Evolutionary conservation across 495 filamentous ascomycete species (phyloP).

Genomic region (Bombardia bombarda): DNA sequence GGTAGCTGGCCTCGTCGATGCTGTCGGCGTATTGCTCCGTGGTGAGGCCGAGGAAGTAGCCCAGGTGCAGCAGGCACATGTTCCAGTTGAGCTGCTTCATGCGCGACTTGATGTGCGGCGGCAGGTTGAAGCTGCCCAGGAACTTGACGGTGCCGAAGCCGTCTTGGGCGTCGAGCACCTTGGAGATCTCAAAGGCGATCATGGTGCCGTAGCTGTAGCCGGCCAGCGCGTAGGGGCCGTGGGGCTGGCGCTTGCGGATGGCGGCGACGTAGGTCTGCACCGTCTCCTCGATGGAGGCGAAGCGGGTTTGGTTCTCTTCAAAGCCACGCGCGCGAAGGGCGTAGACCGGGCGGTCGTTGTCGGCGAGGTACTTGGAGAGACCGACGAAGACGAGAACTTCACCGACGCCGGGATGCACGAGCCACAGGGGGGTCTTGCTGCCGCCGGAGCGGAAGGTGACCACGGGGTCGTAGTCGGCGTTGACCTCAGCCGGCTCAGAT

Average conservation of each 20-base stretch:
- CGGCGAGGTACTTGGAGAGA: constrained; percentile 37
- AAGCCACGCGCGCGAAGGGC: constrained; percentile 49
- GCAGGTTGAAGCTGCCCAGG: constrained; percentile 33
- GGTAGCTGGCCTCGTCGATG: constrained; percentile 10
- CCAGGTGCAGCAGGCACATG: constrained; percentile 37
- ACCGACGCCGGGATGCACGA: constrained; percentile 50
- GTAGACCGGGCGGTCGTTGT: constrained; percentile 44
- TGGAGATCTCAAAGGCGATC: constrained; percentile 48
- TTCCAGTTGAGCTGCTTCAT: constrained; percentile 44
- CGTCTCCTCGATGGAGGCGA: constrained; percentile 26
- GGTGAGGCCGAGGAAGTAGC: constrained; percentile 41
- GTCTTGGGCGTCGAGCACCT: constrained; percentile 29
- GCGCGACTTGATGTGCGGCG: constrained; percentile 45
- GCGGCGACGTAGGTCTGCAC: constrained; percentile 32
- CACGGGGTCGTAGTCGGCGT: constrained; percentile 38
- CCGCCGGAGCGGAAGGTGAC: constrained; percentile 36
- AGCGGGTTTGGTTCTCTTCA: constrained; percentile 29
- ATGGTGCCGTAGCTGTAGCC: constrained; percentile 49
- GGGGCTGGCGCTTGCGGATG: constrained; percentile 39
- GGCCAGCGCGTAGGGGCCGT: constrained; percentile 48
- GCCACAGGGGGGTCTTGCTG: constrained; percentile 43
- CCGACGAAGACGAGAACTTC: constrained; percentile 50
- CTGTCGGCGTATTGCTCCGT: constrained; percentile 25
- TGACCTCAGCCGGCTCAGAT: neutral
- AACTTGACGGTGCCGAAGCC: constrained; percentile 22